Evolutionary conservation across 331 rosid genomes (phyloP), one percentile per base, ranked within the genome.

Genomic region (Dryas integrifolia): DNA sequence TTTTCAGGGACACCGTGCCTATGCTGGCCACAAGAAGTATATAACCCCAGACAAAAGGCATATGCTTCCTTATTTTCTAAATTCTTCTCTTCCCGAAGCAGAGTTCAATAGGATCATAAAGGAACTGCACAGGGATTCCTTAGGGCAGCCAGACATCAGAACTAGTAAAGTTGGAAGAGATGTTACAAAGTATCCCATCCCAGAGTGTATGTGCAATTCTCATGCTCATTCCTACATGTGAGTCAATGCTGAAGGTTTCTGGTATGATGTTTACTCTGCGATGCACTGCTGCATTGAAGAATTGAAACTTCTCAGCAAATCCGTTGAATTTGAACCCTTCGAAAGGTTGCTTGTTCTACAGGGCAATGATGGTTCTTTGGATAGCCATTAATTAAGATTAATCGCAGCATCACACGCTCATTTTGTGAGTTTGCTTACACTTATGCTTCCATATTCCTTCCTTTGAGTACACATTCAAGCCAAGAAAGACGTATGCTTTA

Each of bases 31-130:
- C 88, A 95, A 84, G 83, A 95, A 95, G 77, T 92, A 87, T 62
- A 91, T 95, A 84, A 91, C 99, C n/a, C 97, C 97, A 72, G 89
- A 95, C 89, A 95, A 95, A 76, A 82, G 99, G 65, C 96, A 95
- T 72, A 92, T 91, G 96, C 90, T 92, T 7, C 90, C 93, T 0
- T 82, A 83, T 77, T 89, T 95, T 73, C 79, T 88, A 51, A 82
- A 88, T 40, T 77, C 96, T 15, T 85, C 90, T 44, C 84, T 92
- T 59, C 81, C 92, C 30, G 96, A 89, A 83, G 76, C 79, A 60
- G 96, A 92, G 76, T 95, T 89, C 67, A 89, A 80, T 59, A 83
- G 51, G 45, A 82, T 91, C 76, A 85, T 95, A 47, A 89, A 63
- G 72, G 88, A 83, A 69, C 50, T 95, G 78, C 99, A 95, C 65